Percentiles rank a stretch among this genome's conserved stretches.
These are phyloP conservation scores for Aureobasidium melanogenum DNA, from an alignment of 2,329 filamentous ascomycete genomes.

Conservation along the genomic window DNA sequence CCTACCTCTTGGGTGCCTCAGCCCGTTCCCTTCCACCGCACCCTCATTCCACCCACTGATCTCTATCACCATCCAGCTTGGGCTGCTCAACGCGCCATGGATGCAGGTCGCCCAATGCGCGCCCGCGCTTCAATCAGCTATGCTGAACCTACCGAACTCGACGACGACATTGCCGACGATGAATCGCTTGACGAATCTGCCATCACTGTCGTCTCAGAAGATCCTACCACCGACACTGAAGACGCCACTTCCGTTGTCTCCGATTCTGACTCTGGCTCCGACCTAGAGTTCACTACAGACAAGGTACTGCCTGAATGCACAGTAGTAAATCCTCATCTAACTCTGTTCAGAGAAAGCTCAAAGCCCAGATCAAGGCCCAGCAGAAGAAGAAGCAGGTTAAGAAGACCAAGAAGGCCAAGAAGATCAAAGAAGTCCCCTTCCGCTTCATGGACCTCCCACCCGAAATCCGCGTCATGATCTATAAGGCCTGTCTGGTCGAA, in stretches of 20 bases:
- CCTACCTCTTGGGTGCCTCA: background rate
- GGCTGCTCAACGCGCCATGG: background rate
- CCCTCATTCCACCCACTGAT: background rate
- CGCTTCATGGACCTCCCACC: slow-evolving; percentile 3
- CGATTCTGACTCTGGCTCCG: background rate
- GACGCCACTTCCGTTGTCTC: background rate
- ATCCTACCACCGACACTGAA: background rate
- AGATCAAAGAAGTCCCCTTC: slow-evolving; percentile 5
- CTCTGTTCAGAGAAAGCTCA: background rate
- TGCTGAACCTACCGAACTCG: background rate
- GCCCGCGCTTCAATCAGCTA: background rate
- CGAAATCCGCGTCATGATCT: slow-evolving; percentile 10
- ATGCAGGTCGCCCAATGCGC: background rate
- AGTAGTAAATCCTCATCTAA: background rate
- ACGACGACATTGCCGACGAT: background rate
- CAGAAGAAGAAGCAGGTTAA: background rate
- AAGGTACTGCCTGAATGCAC: background rate
- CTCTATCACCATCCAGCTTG: background rate
- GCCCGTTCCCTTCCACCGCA: background rate
- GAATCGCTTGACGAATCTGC: background rate
- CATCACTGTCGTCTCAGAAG: background rate
- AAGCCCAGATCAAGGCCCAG: background rate
- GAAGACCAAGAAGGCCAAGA: background rate
- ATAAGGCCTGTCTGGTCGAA: background rate
- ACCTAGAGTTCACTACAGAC: background rate